Conservation (phyloP, 768 basidiomycete species). For the Rhizopogon vulgaris region DNA sequence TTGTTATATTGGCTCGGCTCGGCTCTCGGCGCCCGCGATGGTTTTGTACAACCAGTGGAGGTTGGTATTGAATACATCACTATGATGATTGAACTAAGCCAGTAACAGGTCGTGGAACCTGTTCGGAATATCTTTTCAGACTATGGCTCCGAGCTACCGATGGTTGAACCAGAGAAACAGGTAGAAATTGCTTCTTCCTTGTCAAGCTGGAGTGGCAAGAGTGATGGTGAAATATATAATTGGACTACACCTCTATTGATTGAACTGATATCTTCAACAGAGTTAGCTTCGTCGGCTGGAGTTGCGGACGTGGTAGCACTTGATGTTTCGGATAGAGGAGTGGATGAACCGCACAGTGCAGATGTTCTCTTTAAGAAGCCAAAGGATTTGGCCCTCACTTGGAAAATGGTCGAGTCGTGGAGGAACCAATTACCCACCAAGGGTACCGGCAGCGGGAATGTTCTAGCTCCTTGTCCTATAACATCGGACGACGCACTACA, state of each 20-base stretch:
- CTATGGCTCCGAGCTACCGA: neutral
- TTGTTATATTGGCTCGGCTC: slow-evolving; percentile 54
- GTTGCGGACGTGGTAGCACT: slow-evolving; percentile 8
- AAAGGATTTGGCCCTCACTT: slow-evolving; percentile 17
- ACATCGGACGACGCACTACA: neutral
- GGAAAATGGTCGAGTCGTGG: slow-evolving; percentile 26
- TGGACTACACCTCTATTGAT: neutral
- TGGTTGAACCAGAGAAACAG: neutral
- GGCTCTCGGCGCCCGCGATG: slow-evolving; percentile 30
- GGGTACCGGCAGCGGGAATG: slow-evolving; percentile 6
- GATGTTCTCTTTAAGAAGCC: slow-evolving; percentile 15
- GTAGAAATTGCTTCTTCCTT: slow-evolving; percentile 13
- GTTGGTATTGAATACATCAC: neutral
- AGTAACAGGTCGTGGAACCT: slow-evolving; percentile 24
- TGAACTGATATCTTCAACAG: slow-evolving; percentile 6
- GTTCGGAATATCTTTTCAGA: slow-evolving; percentile 20
- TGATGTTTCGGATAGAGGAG: slow-evolving; percentile 16
- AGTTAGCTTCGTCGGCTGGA: slow-evolving; percentile 18
- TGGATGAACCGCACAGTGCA: neutral
- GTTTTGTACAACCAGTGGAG: slow-evolving; percentile 21
- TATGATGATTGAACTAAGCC: neutral
- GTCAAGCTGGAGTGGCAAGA: slow-evolving; percentile 26
- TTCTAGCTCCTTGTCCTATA: neutral
- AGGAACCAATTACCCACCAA: slow-evolving; percentile 20
- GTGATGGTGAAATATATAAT: slow-evolving; percentile 16